Conservation (phyloP, 768 basidiomycete species). For the Leccinellum luteum region DNA sequence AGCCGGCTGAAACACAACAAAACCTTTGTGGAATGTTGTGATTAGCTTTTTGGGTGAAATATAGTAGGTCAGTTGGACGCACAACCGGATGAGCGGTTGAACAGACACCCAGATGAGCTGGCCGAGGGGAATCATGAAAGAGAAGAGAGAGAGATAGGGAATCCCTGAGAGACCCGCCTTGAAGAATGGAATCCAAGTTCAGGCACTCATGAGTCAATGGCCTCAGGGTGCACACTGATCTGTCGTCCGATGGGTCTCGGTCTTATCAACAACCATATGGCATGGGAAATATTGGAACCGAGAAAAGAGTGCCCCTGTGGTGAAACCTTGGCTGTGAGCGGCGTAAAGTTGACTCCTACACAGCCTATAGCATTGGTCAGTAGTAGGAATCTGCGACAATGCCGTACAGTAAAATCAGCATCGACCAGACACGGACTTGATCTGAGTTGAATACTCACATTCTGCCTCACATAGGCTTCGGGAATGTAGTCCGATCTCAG, state of each 20-base stretch:
- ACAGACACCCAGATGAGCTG: constrained; percentile 62
- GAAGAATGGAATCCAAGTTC: constrained; percentile 1
- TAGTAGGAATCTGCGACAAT: neutral
- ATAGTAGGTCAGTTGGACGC: constrained; percentile 21
- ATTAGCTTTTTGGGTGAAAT: neutral
- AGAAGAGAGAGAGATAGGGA: neutral
- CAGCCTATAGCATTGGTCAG: neutral
- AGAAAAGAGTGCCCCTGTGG: neutral
- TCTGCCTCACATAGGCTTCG: neutral
- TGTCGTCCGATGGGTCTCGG: neutral
- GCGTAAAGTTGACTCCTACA: neutral
- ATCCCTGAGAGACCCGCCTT: neutral
- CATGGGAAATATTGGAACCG: neutral
- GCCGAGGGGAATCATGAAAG: constrained; percentile 34
- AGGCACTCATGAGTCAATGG: neutral
- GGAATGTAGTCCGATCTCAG: neutral
- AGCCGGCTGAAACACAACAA: constrained; percentile 53
- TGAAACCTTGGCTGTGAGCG: neutral
- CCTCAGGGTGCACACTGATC: neutral
- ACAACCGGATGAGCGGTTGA: constrained; percentile 60
- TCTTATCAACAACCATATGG: neutral
- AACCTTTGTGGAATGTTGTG: constrained; percentile 36
- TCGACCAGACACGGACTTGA: neutral
- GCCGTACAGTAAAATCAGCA: neutral
- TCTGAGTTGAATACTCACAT: neutral